These are phyloP conservation scores for Ophiosphaerella herpotricha DNA, from an alignment of 2,329 filamentous ascomycete species.

Conservation along the genomic window DNA sequence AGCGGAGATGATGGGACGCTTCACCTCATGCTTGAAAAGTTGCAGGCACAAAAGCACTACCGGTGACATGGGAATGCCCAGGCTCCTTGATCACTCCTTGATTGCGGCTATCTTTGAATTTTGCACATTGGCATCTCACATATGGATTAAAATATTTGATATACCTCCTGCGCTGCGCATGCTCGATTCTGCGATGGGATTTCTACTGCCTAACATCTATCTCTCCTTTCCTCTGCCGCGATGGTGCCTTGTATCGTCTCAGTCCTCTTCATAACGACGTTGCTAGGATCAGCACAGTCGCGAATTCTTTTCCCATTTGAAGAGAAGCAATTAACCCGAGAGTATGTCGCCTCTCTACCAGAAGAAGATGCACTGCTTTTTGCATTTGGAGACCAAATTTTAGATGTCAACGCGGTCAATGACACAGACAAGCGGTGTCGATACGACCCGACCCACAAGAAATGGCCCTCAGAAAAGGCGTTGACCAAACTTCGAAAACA, in stretches of 20 bases:
- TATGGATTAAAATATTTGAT: neutral
- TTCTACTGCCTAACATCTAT: neutral
- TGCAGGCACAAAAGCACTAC: neutral
- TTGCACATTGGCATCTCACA: neutral
- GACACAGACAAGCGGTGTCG: conserved; percentile 23
- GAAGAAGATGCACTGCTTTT: conserved; percentile 26
- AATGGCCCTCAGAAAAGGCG: conserved; percentile 32
- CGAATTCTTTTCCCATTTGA: conserved; percentile 26
- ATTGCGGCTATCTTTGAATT: neutral
- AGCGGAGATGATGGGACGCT: neutral
- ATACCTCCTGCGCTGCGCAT: neutral
- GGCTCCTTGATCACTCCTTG: neutral
- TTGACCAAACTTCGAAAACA: conserved; percentile 27
- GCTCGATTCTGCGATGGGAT: neutral
- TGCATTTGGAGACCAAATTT: conserved; percentile 23
- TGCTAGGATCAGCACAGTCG: conserved; percentile 17
- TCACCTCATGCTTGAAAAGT: neutral
- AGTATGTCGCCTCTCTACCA: conserved; percentile 26
- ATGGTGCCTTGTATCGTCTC: conserved; percentile 12
- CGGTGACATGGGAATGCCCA: neutral
- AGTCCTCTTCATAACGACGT: conserved; percentile 12
- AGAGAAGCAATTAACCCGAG: conserved; percentile 27
- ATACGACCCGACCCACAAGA: conserved; percentile 22
- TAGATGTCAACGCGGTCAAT: conserved; percentile 10
- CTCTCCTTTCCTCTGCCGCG: neutral